A percentile compares a stretch with the other conserved stretches of the same genome.
phyloP scores from a whole-genome alignment of 805 yeast species.

The Candida takata region DNA sequence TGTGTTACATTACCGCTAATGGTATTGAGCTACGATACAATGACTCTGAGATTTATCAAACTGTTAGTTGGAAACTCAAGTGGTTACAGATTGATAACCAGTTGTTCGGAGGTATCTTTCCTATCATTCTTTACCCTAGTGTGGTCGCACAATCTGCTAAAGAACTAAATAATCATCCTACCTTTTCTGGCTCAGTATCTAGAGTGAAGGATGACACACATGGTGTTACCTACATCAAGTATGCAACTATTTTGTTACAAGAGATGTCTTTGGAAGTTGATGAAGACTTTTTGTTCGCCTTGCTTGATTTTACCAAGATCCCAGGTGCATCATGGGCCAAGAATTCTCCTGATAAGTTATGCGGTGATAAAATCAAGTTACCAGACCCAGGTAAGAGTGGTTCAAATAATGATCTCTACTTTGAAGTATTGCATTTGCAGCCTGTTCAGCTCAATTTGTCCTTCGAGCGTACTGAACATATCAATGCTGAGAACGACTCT shows the following conservation, averaged over 20 bases:
- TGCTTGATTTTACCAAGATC: slow-evolving; percentile 70
- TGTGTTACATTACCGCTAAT: slow-evolving; percentile 73
- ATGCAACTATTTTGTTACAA: slow-evolving; percentile 83
- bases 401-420: slow-evolving; percentile 70
- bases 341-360: slow-evolving; percentile 39
- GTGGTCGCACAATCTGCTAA: slow-evolving; percentile 77
- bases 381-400: slow-evolving; percentile 61
- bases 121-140: slow-evolving; percentile 84
- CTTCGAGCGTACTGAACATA: slow-evolving; percentile 81
- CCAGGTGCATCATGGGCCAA: slow-evolving; percentile 78
- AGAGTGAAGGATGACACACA: slow-evolving; percentile 82
- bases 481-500: slow-evolving; percentile 57
- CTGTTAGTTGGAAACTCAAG: slow-evolving; percentile 69
- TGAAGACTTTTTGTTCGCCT: slow-evolving; percentile 82
- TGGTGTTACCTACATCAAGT: slow-evolving; percentile 85
- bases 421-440: slow-evolving; percentile 87
- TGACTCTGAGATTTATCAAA: slow-evolving; percentile 80
- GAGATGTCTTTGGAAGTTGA: slow-evolving; percentile 90
- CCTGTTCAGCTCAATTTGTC: slow-evolving; percentile 86
- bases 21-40: slow-evolving; percentile 78
- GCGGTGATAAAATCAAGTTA: slow-evolving; percentile 55
- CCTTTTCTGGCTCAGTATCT: slow-evolving; percentile 79
- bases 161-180: slow-evolving; percentile 86
- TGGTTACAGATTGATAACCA: slow-evolving; percentile 97
- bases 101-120: slow-evolving; percentile 79